These are phyloP conservation scores for Aspergillus aculeatinus DNA, from an alignment of 2,329 filamentous ascomycete species.

Conservation along the genomic window DNA sequence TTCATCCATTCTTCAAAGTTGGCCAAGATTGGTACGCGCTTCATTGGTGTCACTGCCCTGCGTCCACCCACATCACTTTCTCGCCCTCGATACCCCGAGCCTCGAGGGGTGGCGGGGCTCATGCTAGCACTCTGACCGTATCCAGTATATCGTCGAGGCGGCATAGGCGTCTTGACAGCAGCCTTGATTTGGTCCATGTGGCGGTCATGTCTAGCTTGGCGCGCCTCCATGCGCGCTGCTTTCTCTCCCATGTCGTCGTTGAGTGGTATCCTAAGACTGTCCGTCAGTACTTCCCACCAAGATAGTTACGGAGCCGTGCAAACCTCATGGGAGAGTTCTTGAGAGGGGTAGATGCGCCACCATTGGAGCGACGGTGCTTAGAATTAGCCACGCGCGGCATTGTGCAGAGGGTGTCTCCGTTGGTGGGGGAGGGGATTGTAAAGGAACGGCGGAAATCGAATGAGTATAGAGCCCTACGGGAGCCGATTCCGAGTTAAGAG, in stretches of 20 bases:
- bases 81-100: constrained; percentile 35
- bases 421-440: not conserved
- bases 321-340: constrained; percentile 54
- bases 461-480: not conserved
- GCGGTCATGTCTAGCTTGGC: constrained; percentile 82
- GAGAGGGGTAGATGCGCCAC: constrained; percentile 50
- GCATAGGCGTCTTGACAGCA: constrained; percentile 55
- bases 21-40: constrained; percentile 89
- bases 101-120: constrained; percentile 53
- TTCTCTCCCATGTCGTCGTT: constrained; percentile 96
- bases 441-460: not conserved
- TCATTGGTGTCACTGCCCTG: constrained; percentile 86
- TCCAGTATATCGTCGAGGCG: constrained; percentile 39
- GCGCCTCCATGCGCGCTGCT: constrained; percentile 79
- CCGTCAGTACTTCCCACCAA: constrained; percentile 11
- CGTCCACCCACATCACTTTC: constrained; percentile 60
- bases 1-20: constrained; percentile 99
- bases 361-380: constrained; percentile 48
- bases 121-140: constrained; percentile 39
- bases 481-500: too few relatives aligned
- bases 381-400: constrained; percentile 60
- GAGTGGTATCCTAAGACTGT: constrained; percentile 71
- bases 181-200: constrained; percentile 91
- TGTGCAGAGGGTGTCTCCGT: constrained; percentile 17
- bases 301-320: constrained; percentile 13